Conservation (phyloP, 257 asterid genomes). For the Osmanthus fragrans region DNA sequence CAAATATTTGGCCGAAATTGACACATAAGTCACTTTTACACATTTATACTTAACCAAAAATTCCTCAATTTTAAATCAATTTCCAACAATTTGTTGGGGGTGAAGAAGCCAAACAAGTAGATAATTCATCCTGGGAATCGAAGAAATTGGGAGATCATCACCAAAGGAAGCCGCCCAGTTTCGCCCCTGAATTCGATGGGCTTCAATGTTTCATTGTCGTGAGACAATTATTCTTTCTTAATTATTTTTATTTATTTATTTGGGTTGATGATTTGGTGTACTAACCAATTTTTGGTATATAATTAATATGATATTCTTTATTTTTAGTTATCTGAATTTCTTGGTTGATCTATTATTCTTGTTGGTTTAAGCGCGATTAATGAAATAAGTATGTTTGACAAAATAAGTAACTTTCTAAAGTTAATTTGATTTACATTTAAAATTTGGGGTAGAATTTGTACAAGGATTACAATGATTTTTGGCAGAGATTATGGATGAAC, state of each 20-base stretch:
- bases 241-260: background rate
- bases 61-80: too few species aligned
- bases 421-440: background rate
- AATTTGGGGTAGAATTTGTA: background rate
- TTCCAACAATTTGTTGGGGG: slow-evolving; percentile 3
- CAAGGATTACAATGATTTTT: background rate
- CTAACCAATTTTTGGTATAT: background rate
- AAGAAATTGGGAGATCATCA: slow-evolving; percentile 15
- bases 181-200: slow-evolving; percentile 58
- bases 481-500: background rate
- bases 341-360: background rate
- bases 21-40: too few species aligned
- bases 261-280: background rate
- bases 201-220: slow-evolving; percentile 46
- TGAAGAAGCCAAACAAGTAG: slow-evolving; percentile 22
- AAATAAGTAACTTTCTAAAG: too few species aligned
- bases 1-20: too few species aligned
- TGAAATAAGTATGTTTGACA: background rate
- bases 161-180: slow-evolving; percentile 41
- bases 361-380: background rate
- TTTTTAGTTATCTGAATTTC: background rate
- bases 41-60: too few species aligned
- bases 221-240: slow-evolving; percentile 49
- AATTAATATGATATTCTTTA: background rate
- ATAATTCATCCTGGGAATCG: background rate